These are phyloP conservation scores for Saccharomyces uvarum DNA, from an alignment of 1,139 yeast species.

Conservation along the genomic window DNA sequence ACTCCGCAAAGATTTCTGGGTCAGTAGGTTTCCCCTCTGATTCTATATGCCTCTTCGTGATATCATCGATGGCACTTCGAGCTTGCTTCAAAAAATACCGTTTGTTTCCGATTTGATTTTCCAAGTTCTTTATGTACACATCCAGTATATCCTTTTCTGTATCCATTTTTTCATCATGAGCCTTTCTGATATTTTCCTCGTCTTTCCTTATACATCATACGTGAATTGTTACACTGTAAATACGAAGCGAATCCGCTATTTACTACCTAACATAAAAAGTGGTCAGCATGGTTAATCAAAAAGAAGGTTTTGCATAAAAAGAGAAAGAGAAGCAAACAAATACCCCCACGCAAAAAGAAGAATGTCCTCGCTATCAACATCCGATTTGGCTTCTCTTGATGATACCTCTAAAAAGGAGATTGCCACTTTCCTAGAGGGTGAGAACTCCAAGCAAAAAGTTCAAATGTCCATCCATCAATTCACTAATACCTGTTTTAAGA, in stretches of 20 bases:
- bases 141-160: conserved; percentile 6
- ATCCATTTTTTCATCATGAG: not conserved
- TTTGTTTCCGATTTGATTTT: conserved; percentile 25
- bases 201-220: not conserved
- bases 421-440: conserved; percentile 67
- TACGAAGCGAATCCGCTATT: not conserved
- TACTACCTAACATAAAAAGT: not conserved
- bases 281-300: not conserved
- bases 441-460: conserved; percentile 80
- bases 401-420: conserved; percentile 68
- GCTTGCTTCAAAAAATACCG: conserved; percentile 24
- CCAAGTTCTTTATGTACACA: conserved; percentile 18
- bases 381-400: conserved; percentile 58
- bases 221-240: not conserved
- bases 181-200: conserved; percentile 1
- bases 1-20: conserved; percentile 5
- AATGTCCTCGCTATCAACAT: not conserved
- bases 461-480: conserved; percentile 79
- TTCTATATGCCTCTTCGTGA: conserved; percentile 2
- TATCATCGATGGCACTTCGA: conserved; percentile 12
- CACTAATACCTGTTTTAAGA: conserved; percentile 85
- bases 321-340: not conserved
- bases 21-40: not conserved
- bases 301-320: not conserved
- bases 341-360: not conserved